Conservation (phyloP, 768 basidiomycete species). For the Boletus vinaceobasis region DNA sequence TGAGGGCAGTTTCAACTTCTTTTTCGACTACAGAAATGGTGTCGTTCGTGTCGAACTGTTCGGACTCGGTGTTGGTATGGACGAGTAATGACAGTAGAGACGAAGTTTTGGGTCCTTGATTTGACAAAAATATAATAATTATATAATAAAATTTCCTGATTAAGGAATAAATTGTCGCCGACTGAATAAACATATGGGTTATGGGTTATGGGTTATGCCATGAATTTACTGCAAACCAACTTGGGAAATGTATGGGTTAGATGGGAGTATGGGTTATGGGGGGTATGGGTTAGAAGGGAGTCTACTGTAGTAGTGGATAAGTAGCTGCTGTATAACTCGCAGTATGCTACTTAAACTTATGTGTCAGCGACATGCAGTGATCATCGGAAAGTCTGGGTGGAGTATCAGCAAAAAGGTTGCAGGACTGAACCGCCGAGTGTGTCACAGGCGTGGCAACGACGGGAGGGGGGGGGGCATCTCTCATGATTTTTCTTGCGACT, state of each 20-base stretch:
- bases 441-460: slow-evolving; percentile 3
- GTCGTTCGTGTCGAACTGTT: too few relatives aligned
- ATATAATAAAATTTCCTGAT: neutral
- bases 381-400: neutral
- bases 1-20: too few relatives aligned
- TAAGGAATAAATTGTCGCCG: neutral
- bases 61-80: too few relatives aligned
- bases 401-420: neutral
- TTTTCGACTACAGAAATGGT: too few relatives aligned
- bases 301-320: neutral
- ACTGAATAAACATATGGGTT: neutral
- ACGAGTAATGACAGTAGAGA: neutral
- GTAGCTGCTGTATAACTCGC: neutral
- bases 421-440: neutral
- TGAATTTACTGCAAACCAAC: neutral
- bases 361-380: neutral
- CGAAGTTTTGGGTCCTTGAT: neutral
- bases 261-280: neutral
- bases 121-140: neutral
- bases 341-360: neutral
- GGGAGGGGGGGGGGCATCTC: neutral
- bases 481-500: neutral
- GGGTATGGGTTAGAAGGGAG: neutral
- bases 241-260: neutral
- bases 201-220: neutral